Conservation (phyloP, 1,139 yeast genomes). For the Suzukiozyma palmioleophila region DNA sequence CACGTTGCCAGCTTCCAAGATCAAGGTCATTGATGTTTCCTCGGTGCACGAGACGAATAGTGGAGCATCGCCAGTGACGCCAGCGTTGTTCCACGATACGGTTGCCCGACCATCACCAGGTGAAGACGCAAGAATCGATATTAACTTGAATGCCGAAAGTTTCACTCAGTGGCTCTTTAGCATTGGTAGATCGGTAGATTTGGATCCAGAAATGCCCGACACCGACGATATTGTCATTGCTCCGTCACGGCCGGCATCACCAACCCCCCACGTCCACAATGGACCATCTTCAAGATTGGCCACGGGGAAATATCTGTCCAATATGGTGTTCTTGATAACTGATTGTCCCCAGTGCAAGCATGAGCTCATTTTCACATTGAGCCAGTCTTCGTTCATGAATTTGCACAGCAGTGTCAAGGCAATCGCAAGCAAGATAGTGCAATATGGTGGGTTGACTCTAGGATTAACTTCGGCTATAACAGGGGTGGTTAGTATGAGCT, state of each 20-base stretch:
- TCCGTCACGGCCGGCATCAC: not conserved
- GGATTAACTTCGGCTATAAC: slow-evolving; percentile 39
- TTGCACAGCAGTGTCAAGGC: slow-evolving; percentile 18
- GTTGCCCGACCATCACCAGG: slow-evolving; percentile 15
- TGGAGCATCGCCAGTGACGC: not conserved
- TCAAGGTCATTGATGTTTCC: slow-evolving; percentile 13
- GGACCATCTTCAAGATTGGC: not conserved
- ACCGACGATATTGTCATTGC: not conserved
- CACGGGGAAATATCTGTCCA: slow-evolving; percentile 1
- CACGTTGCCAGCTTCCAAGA: slow-evolving; percentile 29
- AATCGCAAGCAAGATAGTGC: slow-evolving; percentile 20
- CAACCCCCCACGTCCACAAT: not conserved
- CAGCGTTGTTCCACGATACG: slow-evolving; percentile 4
- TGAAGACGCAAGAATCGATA: slow-evolving; percentile 11
- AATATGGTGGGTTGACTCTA: slow-evolving; percentile 31
- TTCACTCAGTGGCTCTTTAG: slow-evolving; percentile 17
- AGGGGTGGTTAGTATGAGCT: slow-evolving; percentile 40
- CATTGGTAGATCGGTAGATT: slow-evolving; percentile 5
- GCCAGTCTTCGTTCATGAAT: slow-evolving; percentile 25
- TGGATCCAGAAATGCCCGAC: not conserved
- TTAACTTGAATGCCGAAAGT: slow-evolving; percentile 16
- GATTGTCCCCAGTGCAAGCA: slow-evolving; percentile 45
- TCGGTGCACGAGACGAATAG: slow-evolving; percentile 2
- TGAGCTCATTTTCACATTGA: slow-evolving; percentile 32
- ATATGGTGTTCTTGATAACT: slow-evolving; percentile 22